A percentile compares a stretch with the other conserved stretches of the same genome.
phyloP scores from a whole-genome alignment of 139 green algal species.

The Eudorina sp. region DNA sequence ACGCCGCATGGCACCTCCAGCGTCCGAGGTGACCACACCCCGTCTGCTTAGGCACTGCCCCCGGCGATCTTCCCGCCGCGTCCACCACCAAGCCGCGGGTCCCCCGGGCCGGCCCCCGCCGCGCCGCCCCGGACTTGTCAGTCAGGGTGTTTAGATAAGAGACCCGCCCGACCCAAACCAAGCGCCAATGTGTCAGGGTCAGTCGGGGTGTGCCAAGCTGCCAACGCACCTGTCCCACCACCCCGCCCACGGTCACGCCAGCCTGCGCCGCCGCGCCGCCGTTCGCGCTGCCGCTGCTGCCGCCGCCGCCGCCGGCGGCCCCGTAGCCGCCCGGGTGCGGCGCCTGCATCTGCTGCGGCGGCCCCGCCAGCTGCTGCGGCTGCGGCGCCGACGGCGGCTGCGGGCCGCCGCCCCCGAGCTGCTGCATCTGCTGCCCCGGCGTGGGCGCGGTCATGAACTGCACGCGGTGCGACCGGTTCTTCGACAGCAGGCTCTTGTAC shows the following conservation, averaged over 20 bases:
- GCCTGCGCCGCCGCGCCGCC: background rate
- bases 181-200: no score
- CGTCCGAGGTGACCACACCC: no score
- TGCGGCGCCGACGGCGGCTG: background rate
- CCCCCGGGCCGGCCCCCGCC: no score
- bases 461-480: slow-evolving; percentile 52
- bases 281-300: background rate
- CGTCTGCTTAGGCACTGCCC: no score
- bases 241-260: background rate
- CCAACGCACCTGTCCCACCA: slow-evolving; percentile 6
- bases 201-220: background rate
- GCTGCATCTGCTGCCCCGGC: background rate
- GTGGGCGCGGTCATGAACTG: slow-evolving; percentile 13
- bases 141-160: no score
- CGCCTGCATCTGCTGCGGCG: background rate
- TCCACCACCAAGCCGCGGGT: no score
- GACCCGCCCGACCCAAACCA: no score
- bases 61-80: no score
- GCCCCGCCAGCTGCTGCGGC: slow-evolving; percentile 20
- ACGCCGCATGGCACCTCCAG: no score
- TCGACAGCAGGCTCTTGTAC: slow-evolving; percentile 68
- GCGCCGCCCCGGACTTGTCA: no score
- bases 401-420: background rate
- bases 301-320: background rate
- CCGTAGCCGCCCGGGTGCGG: background rate